These are phyloP conservation scores for Dactylellina haptotyla DNA, from an alignment of 2,329 filamentous ascomycete genomes.

Conservation along the genomic window DNA sequence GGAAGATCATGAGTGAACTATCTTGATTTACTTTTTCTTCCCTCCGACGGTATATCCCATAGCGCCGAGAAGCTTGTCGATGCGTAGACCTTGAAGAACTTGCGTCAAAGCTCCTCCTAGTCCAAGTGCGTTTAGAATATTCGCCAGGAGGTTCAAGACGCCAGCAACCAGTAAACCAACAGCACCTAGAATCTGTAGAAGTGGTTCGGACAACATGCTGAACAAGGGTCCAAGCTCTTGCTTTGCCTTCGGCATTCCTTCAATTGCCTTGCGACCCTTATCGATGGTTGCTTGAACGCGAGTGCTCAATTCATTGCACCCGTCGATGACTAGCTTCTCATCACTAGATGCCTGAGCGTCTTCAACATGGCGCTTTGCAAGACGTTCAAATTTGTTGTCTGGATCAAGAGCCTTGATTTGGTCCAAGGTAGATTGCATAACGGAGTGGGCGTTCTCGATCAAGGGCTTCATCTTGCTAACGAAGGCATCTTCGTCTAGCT, in stretches of 20 bases:
- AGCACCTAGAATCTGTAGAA: constrained; percentile 85
- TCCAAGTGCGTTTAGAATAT: constrained; percentile 80
- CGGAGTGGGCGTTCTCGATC: constrained; percentile 83
- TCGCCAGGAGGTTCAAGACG: constrained; percentile 84
- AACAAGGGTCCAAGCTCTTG: constrained; percentile 93
- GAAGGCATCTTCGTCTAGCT: constrained; percentile 88
- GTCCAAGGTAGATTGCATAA: constrained; percentile 86
- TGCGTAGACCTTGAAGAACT: constrained; percentile 78
- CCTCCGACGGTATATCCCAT: constrained; percentile 70
- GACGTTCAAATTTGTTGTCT: constrained; percentile 82
- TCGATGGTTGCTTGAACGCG: constrained; percentile 82
- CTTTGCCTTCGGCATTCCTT: constrained; percentile 92
- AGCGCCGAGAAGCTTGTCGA: constrained; percentile 78
- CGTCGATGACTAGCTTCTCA: constrained; percentile 83
- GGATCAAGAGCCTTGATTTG: constrained; percentile 87
- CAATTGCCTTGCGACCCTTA: constrained; percentile 85
- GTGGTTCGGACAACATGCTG: constrained; percentile 78
- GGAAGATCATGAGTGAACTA: too few species aligned
- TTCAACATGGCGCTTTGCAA: constrained; percentile 82
- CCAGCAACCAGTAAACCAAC: constrained; percentile 84
- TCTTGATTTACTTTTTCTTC: constrained; percentile 44
- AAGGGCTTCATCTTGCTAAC: constrained; percentile 87
- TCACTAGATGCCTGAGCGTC: constrained; percentile 78
- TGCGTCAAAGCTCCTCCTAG: constrained; percentile 83
- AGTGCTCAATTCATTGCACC: constrained; percentile 75